Evolutionary conservation across 2,329 filamentous ascomycete genomes (phyloP), one percentile per base, ranked within the genome.

Genomic region (Capronia americana): DNA sequence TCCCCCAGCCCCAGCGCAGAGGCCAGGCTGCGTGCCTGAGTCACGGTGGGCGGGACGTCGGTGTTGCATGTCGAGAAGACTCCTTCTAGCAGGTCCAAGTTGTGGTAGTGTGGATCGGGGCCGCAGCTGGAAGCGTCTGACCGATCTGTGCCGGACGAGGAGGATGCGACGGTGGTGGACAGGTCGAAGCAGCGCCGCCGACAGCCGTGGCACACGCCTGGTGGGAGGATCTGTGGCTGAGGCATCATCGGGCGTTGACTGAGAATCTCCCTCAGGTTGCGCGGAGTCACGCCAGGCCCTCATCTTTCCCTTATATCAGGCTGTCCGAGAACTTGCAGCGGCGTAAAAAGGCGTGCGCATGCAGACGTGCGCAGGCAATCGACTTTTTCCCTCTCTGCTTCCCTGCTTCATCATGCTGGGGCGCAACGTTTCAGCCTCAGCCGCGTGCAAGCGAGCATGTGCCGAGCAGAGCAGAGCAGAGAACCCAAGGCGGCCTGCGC

Each of bases 181-280:
- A 53, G 20, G 50, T 53, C 50, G 50, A 53, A 53, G 50, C 50
- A 53, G 8, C n/a, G n/a, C 50, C 17, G 50, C 20, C 50, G n/a
- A 24, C 50, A 53, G 24, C n/a, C 50, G 50, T 28, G 14, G 24
- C 50, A 53, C 23, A 23, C n/a, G 23, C 50, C 23, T 20, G 41
- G 41, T 12, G 50, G 24, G 50, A 10, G n/a, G n/a, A n/a, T 53
- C 50, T 53, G 50, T 24, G 50, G 50, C 50, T 30, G 50, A 12
- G n/a, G 23, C n/a, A 24, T 14, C 10, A 1, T 2, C 50, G 23
- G 50, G 44, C 44, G 44, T 48, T 20, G 1, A 23, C 10, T 34
- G 10, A 46, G 44, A 7, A 48, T 23, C 44, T 23, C 20, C 20
- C 17, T 48, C 44, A 48, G 44, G 44, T 48, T 23, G 44, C 17